Evolutionary conservation across 768 basidiomycete species (phyloP).

Genomic region (Mycena vitilis): DNA sequence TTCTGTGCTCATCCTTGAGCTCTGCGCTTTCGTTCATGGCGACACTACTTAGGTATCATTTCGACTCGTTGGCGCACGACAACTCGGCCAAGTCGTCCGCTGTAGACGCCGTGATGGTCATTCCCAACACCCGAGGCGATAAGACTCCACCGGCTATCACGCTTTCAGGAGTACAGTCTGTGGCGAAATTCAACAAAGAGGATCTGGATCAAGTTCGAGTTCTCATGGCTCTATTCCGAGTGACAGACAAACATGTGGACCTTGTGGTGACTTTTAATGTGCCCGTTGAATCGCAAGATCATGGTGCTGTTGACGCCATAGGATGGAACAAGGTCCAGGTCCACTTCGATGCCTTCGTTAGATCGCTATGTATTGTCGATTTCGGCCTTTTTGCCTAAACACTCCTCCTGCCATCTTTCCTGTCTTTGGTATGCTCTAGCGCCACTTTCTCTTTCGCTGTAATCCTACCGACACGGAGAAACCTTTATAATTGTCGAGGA

Average conservation of each 20-base stretch:
- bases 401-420: not conserved
- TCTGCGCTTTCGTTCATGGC: constrained; percentile 27
- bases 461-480: constrained; percentile 3
- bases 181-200: constrained; percentile 75
- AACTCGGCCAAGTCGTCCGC: constrained; percentile 72
- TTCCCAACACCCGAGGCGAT: constrained; percentile 57
- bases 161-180: constrained; percentile 75
- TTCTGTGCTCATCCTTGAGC: constrained; percentile 47
- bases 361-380: constrained; percentile 74
- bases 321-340: constrained; percentile 49
- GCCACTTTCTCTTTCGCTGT: not conserved
- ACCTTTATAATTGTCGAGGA: constrained; percentile 4
- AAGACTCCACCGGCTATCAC: constrained; percentile 68
- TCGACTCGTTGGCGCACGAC: constrained; percentile 90
- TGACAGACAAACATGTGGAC: constrained; percentile 78
- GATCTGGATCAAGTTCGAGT: constrained; percentile 79
- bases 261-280: constrained; percentile 88
- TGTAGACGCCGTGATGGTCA: constrained; percentile 55
- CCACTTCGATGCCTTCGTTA: constrained; percentile 66
- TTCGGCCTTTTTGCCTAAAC: constrained; percentile 75
- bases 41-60: constrained; percentile 78
- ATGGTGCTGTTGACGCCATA: constrained; percentile 55
- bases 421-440: not conserved
- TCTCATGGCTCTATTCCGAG: constrained; percentile 83
- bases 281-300: constrained; percentile 64